These are phyloP conservation scores for Pouteria glomerata DNA, from an alignment of 148 eudicot genomes.

Conservation along the genomic window DNA sequence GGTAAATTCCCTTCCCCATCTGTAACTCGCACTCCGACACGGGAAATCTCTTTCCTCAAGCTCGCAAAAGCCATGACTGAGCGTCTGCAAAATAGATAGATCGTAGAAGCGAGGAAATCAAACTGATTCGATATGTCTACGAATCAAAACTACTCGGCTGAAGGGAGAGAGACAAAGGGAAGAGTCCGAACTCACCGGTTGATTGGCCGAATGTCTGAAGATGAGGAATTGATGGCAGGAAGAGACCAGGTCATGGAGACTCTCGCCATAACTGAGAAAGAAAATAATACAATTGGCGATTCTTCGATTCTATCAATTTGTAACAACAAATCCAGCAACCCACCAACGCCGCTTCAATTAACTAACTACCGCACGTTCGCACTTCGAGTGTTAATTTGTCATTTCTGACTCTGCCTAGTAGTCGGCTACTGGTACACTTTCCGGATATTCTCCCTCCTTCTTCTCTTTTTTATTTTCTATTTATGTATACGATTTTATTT, in stretches of 20 bases:
- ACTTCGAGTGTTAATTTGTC: too few relatives aligned
- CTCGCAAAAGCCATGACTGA: slow-evolving; percentile 46
- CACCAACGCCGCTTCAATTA: neutral
- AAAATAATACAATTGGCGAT: too few relatives aligned
- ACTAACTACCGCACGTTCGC: neutral
- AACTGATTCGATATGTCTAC: neutral
- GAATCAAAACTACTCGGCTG: neutral
- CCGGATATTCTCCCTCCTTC: slow-evolving; percentile 1
- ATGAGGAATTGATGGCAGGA: slow-evolving; percentile 21
- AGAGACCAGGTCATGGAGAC: slow-evolving; percentile 25
- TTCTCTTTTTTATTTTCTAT: neutral
- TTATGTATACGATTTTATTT: too few relatives aligned
- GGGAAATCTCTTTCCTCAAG: slow-evolving; percentile 26
- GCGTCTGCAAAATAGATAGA: slow-evolving; percentile 16
- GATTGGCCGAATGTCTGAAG: slow-evolving; percentile 27
- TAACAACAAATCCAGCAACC: neutral
- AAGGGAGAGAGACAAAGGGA: slow-evolving; percentile 7
- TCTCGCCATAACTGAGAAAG: slow-evolving; percentile 24
- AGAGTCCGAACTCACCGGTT: slow-evolving; percentile 31
- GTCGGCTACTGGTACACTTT: too few relatives aligned
- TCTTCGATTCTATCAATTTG: neutral
- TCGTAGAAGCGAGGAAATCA: too few relatives aligned
- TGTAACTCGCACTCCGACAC: slow-evolving; percentile 45
- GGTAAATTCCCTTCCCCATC: slow-evolving; percentile 72
- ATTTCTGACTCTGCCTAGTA: too few relatives aligned